Evolutionary conservation across 257 asterid genomes (phyloP), one percentile per base, ranked within the genome.

Genomic region (Capsicum rhomboideum): DNA sequence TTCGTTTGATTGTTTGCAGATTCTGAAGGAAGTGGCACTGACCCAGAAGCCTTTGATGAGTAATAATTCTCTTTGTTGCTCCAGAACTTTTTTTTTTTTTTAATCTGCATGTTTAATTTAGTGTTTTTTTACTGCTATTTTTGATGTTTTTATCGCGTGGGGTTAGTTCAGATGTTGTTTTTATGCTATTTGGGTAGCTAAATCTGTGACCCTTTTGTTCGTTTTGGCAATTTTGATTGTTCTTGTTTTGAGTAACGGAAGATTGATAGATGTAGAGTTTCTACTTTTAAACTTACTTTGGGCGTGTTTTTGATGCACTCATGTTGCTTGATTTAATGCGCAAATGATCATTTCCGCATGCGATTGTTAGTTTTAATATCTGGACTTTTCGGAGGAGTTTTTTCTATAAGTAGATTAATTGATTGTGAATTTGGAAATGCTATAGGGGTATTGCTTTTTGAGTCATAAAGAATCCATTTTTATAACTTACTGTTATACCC

Each of bases 41-140:
- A 87, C 53, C 91, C 91, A 21, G 91, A 89, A 83, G 90, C 84
- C 56, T 89, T 85, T 83, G 89, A 85, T 52, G 91, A 89, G 91
- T 89, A 83, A 28, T 55, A 49, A 34, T 29, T 56, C 44, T 23
- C 11, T 52, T 12, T 55, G 21, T 50, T 31, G 14, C 3, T 49
- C 53, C 4, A 49, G 53, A 3, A 6, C 63, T 79, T 10, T 67
- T 44, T 80, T 52, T 75, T 9, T 42, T 20, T 6, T 26, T 78
- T 59, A n/a, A 69, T 82, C 64, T 88, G 90, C 89, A 84, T 82
- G 89, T 82, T 44, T 58, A 6, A 31, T 37, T 83, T 80, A 42
- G 63, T 59, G 58, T 34, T 31, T n/a, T 29, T 16, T 66, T 18
- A 34, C 75, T 68, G 52, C 10, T 31, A 14, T 31, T 55, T 56